Conservation (phyloP, 805 yeast genomes). For the Starmera caribaea region DNA sequence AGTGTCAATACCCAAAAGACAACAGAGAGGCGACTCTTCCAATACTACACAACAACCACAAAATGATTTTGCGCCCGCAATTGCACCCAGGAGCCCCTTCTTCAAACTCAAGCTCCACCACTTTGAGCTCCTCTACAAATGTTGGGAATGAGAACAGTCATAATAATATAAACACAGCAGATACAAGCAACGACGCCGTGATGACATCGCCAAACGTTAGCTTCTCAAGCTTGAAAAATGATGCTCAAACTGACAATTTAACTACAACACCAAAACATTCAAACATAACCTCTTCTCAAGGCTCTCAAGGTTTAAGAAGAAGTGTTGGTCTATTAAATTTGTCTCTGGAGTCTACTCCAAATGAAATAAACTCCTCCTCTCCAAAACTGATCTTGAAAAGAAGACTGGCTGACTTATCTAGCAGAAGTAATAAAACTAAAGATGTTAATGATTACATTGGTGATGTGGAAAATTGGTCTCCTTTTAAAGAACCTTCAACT, state of each 20-base stretch:
- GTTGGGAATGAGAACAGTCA: background rate
- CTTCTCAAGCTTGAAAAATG: background rate
- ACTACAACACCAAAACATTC: constrained; percentile 15
- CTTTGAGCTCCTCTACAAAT: background rate
- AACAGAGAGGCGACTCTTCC: no score
- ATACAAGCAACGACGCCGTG: background rate
- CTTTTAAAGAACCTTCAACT: constrained; percentile 19
- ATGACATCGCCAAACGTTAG: background rate
- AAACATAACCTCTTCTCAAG: constrained; percentile 16
- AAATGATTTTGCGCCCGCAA: constrained; percentile 2
- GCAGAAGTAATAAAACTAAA: constrained; percentile 2
- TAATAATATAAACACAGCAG: no score
- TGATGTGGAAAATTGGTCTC: constrained; percentile 22
- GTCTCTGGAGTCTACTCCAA: constrained; percentile 31
- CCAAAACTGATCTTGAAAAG: constrained; percentile 15
- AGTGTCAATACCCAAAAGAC: background rate
- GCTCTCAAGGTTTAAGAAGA: constrained; percentile 31
- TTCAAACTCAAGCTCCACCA: background rate
- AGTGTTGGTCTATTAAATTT: constrained; percentile 43
- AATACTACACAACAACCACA: background rate
- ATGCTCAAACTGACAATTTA: background rate
- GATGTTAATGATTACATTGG: constrained; percentile 11
- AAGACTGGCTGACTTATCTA: constrained; percentile 2
- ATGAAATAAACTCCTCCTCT: constrained; percentile 8
- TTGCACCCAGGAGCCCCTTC: background rate